Conservation (phyloP, 2,329 filamentous ascomycete species). For the Cadophora malorum region DNA sequence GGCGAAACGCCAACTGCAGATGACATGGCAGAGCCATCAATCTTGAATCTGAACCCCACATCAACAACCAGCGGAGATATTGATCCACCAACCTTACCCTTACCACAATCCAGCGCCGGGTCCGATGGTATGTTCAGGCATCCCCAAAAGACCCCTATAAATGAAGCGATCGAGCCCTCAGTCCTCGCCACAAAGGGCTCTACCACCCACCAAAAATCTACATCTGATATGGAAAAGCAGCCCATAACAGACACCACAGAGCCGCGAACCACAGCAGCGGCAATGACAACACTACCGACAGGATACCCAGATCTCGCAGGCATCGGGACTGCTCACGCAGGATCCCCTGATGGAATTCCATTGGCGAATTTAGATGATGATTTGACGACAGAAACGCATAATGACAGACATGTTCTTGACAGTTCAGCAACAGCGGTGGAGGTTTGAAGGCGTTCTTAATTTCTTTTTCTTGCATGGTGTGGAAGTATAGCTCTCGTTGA, state of each 20-base stretch:
- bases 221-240: conserved; percentile 30
- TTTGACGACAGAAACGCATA: conserved; percentile 40
- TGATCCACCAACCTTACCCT: not conserved
- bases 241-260: conserved; percentile 29
- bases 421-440: conserved; percentile 20
- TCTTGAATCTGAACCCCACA: not conserved
- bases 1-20: conserved; percentile 19
- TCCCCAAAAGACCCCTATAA: not conserved
- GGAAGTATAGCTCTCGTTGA: not conserved
- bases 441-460: conserved; percentile 6
- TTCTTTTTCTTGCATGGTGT: conserved; percentile 8
- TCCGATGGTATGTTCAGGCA: not conserved
- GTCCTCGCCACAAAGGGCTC: conserved; percentile 12
- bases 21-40: conserved; percentile 12
- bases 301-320: conserved; percentile 25
- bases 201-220: conserved; percentile 21
- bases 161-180: conserved; percentile 20
- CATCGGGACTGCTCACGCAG: conserved; percentile 20
- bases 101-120: conserved; percentile 6
- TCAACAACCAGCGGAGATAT: conserved; percentile 2
- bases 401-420: conserved; percentile 31
- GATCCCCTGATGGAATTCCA: conserved; percentile 4
- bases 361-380: conserved; percentile 32
- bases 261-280: conserved; percentile 38
- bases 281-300: conserved; percentile 28